These are phyloP conservation scores for Xylariomycetidae sp. DNA, from an alignment of 2,329 filamentous ascomycete species.

Conservation along the genomic window DNA sequence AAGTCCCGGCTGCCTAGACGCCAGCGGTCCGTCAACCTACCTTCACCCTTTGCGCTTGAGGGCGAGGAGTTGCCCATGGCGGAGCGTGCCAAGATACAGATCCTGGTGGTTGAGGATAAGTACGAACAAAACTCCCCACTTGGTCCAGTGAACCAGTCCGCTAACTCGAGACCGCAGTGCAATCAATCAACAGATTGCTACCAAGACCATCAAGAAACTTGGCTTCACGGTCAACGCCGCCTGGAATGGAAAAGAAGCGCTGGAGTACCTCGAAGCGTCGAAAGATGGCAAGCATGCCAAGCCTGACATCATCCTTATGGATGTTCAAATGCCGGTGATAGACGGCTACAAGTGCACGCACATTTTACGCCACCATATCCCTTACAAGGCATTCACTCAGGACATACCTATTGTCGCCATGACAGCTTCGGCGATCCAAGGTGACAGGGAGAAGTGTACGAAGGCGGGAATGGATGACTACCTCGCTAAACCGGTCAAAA, in stretches of 20 bases:
- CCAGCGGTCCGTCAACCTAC: conserved; percentile 28
- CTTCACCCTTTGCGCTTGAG: conserved; percentile 19
- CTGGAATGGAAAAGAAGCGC: conserved; percentile 73
- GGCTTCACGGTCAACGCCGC: conserved; percentile 65
- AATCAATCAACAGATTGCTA: conserved; percentile 71
- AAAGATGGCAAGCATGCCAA: conserved; percentile 44
- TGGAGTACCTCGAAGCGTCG: conserved; percentile 62
- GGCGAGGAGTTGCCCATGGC: conserved; percentile 44
- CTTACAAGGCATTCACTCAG: conserved; percentile 54
- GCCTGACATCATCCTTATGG: conserved; percentile 74
- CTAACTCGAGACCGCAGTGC: conserved; percentile 32
- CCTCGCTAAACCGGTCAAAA: conserved; percentile 66
- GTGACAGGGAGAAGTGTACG: conserved; percentile 68
- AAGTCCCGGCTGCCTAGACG: conserved; percentile 21
- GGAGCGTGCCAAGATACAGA: conserved; percentile 57
- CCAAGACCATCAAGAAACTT: conserved; percentile 67
- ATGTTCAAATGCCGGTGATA: conserved; percentile 70
- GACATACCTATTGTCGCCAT: conserved; percentile 74
- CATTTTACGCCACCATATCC: conserved; percentile 60
- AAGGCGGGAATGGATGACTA: conserved; percentile 73
- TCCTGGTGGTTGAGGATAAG: conserved; percentile 82
- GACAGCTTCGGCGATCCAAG: conserved; percentile 73
- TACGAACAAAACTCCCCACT: conserved; percentile 38
- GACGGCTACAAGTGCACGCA: conserved; percentile 76
- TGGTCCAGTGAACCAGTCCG: not conserved